A percentile compares a stretch with the other conserved stretches of the same genome.
Evolutionary conservation across 1,284 basidiomycete species (phyloP).

Genomic region (Malassezia nana): DNA sequence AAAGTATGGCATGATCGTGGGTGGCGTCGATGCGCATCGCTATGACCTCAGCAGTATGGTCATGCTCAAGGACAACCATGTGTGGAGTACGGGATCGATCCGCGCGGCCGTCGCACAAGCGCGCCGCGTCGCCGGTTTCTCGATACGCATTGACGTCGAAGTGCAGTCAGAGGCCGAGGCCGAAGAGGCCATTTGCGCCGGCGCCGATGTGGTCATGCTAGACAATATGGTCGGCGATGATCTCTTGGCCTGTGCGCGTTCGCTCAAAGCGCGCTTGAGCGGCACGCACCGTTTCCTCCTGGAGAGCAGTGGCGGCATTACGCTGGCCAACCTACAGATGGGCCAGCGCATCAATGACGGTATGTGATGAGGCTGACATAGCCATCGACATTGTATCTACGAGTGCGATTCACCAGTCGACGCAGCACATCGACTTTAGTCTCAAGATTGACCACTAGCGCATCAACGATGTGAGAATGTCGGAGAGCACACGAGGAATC

Average conservation of each 20-base stretch:
- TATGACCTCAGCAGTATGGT: constrained; percentile 97
- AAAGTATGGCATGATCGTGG: constrained; percentile 97
- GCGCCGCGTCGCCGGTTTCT: constrained; percentile 81
- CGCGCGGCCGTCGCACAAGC: constrained; percentile 74
- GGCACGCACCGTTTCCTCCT: constrained; percentile 28
- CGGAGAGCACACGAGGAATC: constrained; percentile 34
- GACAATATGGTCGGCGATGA: constrained; percentile 53
- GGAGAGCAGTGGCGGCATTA: constrained; percentile 42
- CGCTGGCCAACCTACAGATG: constrained; percentile 30
- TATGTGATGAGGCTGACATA: constrained; percentile 3
- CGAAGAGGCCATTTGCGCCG: constrained; percentile 86
- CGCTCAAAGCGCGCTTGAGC: constrained; percentile 25
- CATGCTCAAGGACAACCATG: constrained; percentile 99
- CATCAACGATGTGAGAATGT: constrained; percentile 37
- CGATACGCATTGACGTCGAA: constrained; percentile 85
- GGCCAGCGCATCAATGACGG: constrained; percentile 36
- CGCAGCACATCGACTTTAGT: constrained; percentile 45
- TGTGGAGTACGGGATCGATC: constrained; percentile 95
- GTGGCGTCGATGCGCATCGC: constrained; percentile 91
- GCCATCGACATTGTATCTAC: constrained; percentile 46
- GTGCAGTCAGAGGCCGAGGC: constrained; percentile 80
- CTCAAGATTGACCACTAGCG: constrained; percentile 39
- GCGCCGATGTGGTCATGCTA: constrained; percentile 95
- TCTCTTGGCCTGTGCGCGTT: constrained; percentile 29
- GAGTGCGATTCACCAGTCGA: constrained; percentile 43